Percentiles rank a stretch among this genome's conserved stretches.
These are phyloP conservation scores for Magnolia kwangsiensis DNA, from an alignment of 164 flowering plant genomes.

Conservation along the genomic window DNA sequence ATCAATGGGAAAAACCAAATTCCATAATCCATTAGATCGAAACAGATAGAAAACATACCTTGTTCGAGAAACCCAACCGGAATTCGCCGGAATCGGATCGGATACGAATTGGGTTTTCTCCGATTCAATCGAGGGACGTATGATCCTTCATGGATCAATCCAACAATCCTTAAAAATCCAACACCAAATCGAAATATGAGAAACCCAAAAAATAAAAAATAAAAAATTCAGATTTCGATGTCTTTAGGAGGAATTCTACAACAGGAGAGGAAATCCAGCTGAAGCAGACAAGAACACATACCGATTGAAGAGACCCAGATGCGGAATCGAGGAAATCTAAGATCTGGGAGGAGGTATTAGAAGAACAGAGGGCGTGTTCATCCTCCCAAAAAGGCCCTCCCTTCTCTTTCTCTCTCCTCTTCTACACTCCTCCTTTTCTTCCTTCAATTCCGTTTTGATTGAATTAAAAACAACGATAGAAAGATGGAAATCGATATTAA, in stretches of 20 bases:
- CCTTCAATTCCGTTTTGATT: constrained; percentile 16
- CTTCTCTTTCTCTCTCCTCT: constrained; percentile 21
- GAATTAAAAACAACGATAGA: constrained; percentile 8
- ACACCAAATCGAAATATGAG: constrained; percentile 9
- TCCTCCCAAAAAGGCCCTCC: constrained; percentile 36
- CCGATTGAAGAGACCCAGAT: constrained; percentile 26
- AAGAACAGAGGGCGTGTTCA: constrained; percentile 50
- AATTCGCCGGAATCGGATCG: constrained; percentile 9
- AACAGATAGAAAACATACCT: constrained; percentile 25
- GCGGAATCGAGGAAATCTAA: constrained; percentile 29
- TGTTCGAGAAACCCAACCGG: constrained; percentile 11
- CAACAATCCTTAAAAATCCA: constrained; percentile 22
- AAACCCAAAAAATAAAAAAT: background rate
- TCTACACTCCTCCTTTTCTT: constrained; percentile 8
- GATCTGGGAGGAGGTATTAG: constrained; percentile 65
- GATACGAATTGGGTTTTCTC: constrained; percentile 25
- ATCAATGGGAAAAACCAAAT: constrained; percentile 11
- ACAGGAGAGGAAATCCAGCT: constrained; percentile 8
- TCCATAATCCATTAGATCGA: constrained; percentile 9
- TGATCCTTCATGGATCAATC: constrained; percentile 31
- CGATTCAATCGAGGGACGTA: constrained; percentile 44
- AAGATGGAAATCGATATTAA: constrained; percentile 9
- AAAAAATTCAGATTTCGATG: constrained; percentile 10
- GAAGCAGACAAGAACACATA: constrained; percentile 7
- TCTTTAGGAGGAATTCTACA: constrained; percentile 18